Percentiles rank a stretch among this genome's conserved stretches.
Conservation (phyloP, 371 early-diverging fungal genomes). For the Dichotomocladium elegans region DNA sequence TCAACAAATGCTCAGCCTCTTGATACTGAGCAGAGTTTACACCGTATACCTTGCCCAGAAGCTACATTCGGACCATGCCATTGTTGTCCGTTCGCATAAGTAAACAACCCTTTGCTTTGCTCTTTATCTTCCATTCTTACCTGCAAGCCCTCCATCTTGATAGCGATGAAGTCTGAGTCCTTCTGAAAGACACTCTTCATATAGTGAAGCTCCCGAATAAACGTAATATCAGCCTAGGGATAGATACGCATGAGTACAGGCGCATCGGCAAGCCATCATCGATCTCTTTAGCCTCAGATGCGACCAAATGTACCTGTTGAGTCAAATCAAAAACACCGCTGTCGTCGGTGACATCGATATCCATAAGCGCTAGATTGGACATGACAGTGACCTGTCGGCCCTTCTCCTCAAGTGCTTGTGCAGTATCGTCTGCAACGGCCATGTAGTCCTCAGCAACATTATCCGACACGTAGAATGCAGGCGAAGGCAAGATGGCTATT, state of each 20-base stretch:
- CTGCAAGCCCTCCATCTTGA: neutral
- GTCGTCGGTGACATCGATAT: constrained; percentile 1
- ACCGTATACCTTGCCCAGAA: constrained; percentile 26
- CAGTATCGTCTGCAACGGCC: constrained; percentile 21
- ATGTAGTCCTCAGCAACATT: constrained; percentile 25
- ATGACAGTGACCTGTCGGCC: neutral
- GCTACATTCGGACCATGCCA: neutral
- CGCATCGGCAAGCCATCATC: too few species aligned
- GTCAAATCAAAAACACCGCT: neutral
- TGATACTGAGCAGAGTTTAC: constrained; percentile 28
- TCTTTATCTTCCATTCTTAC: constrained; percentile 4
- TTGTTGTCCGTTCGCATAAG: neutral
- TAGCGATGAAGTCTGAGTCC: neutral
- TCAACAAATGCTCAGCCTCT: constrained; percentile 21
- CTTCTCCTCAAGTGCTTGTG: constrained; percentile 9
- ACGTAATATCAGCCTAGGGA: neutral
- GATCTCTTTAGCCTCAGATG: neutral
- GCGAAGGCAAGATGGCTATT: constrained; percentile 14
- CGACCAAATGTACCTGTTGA: neutral
- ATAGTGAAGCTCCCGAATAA: neutral
- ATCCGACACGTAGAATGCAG: constrained; percentile 34
- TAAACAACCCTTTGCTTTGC: constrained; percentile 4
- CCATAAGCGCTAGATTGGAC: constrained; percentile 4
- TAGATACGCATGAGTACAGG: neutral
- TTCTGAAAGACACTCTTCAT: constrained; percentile 2